phyloP scores from a whole-genome alignment of 371 early-diverging fungal species.

The Mucor sp. region DNA sequence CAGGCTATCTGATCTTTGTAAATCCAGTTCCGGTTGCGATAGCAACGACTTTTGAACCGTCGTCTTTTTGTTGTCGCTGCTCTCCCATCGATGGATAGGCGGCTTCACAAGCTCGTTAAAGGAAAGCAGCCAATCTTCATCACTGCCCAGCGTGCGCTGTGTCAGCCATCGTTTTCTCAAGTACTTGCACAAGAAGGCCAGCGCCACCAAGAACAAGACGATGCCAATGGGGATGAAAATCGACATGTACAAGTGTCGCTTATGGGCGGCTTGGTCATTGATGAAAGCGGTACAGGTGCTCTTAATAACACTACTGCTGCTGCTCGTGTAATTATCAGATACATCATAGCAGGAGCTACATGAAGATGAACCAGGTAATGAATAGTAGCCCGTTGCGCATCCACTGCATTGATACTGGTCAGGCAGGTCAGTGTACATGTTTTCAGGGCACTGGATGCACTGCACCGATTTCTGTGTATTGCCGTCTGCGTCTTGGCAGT shows the following conservation, averaged over 20 bases:
- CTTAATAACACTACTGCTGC: background rate
- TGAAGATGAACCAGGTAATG: slow-evolving; percentile 16
- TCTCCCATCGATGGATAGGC: slow-evolving; percentile 3
- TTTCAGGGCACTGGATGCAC: slow-evolving; percentile 38
- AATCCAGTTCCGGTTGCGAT: background rate
- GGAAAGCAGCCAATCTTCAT: slow-evolving; percentile 50
- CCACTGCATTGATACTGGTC: slow-evolving; percentile 33
- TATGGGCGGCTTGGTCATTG: slow-evolving; percentile 6
- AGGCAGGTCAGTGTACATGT: slow-evolving; percentile 24
- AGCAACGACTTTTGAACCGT: background rate
- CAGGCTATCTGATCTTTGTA: background rate
- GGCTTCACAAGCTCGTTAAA: slow-evolving; percentile 31
- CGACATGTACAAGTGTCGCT: slow-evolving; percentile 22
- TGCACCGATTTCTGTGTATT: slow-evolving; percentile 21
- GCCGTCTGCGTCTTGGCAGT: slow-evolving; percentile 22
- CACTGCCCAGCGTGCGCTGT: slow-evolving; percentile 26
- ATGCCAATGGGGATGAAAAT: slow-evolving; percentile 35
- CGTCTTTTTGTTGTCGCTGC: background rate
- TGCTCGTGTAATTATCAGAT: slow-evolving; percentile 4
- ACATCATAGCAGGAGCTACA: slow-evolving; percentile 29
- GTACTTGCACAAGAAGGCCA: slow-evolving; percentile 7
- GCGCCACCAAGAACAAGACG: background rate
- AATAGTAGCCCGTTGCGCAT: slow-evolving; percentile 30
- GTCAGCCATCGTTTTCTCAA: slow-evolving; percentile 22
- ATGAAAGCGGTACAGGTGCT: slow-evolving; percentile 15